Conservation (phyloP, 2,329 filamentous ascomycete species). For the Claviceps humidiphila region DNA sequence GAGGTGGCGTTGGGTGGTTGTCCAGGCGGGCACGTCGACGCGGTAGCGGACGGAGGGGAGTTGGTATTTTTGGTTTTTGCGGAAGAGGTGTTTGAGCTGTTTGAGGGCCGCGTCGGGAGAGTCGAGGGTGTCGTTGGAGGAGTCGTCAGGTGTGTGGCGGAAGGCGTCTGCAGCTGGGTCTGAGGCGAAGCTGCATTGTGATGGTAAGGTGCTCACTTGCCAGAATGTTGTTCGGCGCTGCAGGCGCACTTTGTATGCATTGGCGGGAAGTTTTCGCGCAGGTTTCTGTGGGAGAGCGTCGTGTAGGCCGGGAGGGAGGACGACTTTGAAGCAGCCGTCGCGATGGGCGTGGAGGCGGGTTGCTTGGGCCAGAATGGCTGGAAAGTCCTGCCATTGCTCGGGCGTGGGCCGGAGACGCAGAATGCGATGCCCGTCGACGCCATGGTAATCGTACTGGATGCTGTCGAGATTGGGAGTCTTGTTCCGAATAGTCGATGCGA, state of each 20-base stretch:
- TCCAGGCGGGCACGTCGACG: slow-evolving; percentile 27
- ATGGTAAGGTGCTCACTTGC: slow-evolving; percentile 22
- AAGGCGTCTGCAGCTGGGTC: slow-evolving; percentile 13
- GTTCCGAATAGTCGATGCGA: too few relatives aligned
- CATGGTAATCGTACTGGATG: slow-evolving; percentile 20
- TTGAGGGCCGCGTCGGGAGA: slow-evolving; percentile 14
- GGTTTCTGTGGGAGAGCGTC: slow-evolving; percentile 20
- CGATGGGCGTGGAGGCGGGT: slow-evolving; percentile 16
- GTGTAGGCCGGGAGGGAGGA: slow-evolving; percentile 18
- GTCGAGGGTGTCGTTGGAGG: slow-evolving; percentile 13
- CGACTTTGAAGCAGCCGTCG: slow-evolving; percentile 26
- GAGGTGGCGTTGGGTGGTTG: slow-evolving; percentile 18
- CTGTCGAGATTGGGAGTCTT: too few relatives aligned
- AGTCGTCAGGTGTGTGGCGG: too few relatives aligned
- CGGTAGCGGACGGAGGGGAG: slow-evolving; percentile 25
- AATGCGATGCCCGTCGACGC: slow-evolving; percentile 16
- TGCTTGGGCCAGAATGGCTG: slow-evolving; percentile 21
- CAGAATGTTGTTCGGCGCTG: slow-evolving; percentile 23
- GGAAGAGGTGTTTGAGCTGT: slow-evolving; percentile 21
- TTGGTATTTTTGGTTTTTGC: slow-evolving; percentile 21
- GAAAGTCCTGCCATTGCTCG: slow-evolving; percentile 24
- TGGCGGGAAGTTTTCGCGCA: slow-evolving; percentile 17
- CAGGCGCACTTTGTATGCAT: slow-evolving; percentile 23
- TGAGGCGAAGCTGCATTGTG: slow-evolving; percentile 19
- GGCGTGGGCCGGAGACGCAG: slow-evolving; percentile 22